Evolutionary conservation across 2,329 filamentous ascomycete genomes (phyloP).

Genomic region (Trichoderma aggressivum): DNA sequence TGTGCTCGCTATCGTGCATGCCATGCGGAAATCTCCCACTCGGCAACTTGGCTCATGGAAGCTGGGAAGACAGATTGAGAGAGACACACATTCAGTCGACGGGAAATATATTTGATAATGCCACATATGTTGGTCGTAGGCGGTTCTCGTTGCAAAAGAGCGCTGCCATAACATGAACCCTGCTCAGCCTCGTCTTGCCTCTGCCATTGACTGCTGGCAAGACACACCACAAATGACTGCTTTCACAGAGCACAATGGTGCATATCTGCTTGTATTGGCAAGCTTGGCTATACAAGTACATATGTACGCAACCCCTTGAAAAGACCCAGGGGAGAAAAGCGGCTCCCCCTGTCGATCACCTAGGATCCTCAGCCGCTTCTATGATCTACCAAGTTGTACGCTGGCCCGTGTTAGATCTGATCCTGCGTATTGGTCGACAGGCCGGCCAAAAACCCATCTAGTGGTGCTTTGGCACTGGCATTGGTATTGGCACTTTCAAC

Average conservation of each 20-base stretch:
- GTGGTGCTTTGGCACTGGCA: neutral
- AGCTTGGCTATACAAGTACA: neutral
- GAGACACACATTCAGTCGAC: neutral
- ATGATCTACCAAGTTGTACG: neutral
- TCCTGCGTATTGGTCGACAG: neutral
- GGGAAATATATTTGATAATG: neutral
- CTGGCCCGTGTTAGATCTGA: neutral
- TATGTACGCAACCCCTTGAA: neutral
- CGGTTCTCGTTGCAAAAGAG: neutral
- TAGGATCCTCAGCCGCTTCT: neutral
- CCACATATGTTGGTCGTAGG: neutral
- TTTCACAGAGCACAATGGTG: neutral
- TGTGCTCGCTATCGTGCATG: neutral
- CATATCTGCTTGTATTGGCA: neutral
- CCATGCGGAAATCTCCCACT: neutral
- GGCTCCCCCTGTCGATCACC: conserved; percentile 16
- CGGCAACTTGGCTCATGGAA: neutral
- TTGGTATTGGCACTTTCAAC: neutral
- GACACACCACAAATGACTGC: neutral
- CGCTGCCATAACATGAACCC: neutral
- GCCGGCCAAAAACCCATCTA: neutral
- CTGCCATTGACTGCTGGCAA: neutral
- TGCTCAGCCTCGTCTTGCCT: neutral
- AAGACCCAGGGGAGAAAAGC: neutral
- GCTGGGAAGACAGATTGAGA: neutral